phyloP scores from a whole-genome alignment of 2,329 filamentous ascomycete genomes.

The Epichloe baconii region DNA sequence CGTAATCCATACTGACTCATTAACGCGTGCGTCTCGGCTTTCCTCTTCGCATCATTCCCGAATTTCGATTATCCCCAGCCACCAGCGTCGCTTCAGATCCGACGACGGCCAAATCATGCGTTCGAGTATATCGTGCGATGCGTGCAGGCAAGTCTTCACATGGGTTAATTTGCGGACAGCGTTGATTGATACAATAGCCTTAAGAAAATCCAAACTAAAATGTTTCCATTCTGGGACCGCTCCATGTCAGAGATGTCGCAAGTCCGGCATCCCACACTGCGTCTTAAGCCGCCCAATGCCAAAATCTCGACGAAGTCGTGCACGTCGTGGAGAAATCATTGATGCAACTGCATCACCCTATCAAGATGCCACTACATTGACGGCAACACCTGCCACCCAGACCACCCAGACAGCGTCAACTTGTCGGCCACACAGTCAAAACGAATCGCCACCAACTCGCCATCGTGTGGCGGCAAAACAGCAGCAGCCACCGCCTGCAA shows the following conservation, averaged over 20 bases:
- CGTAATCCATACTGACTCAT: background rate
- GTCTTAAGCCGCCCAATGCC: conserved; percentile 12
- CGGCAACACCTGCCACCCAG: background rate
- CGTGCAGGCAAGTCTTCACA: conserved; percentile 16
- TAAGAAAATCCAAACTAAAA: conserved; percentile 22
- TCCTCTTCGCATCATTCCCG: background rate
- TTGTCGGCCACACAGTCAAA: background rate
- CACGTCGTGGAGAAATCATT: conserved; percentile 1
- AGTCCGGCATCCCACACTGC: conserved; percentile 14
- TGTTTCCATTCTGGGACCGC: conserved; percentile 19
- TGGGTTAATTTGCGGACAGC: background rate
- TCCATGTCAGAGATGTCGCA: conserved; percentile 19
- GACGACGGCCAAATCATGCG: conserved; percentile 13
- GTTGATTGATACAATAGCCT: too few relatives aligned
- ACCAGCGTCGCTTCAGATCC: background rate
- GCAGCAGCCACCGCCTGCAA: background rate
- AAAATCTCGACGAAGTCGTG: background rate
- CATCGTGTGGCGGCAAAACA: background rate
- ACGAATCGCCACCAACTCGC: background rate
- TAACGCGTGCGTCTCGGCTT: background rate
- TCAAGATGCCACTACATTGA: background rate
- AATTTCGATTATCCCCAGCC: background rate
- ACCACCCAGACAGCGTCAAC: background rate
- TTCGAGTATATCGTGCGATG: conserved; percentile 22
- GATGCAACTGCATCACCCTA: background rate